Conservation (phyloP, 495 filamentous ascomycete genomes). For the Podospora fimiseda region DNA sequence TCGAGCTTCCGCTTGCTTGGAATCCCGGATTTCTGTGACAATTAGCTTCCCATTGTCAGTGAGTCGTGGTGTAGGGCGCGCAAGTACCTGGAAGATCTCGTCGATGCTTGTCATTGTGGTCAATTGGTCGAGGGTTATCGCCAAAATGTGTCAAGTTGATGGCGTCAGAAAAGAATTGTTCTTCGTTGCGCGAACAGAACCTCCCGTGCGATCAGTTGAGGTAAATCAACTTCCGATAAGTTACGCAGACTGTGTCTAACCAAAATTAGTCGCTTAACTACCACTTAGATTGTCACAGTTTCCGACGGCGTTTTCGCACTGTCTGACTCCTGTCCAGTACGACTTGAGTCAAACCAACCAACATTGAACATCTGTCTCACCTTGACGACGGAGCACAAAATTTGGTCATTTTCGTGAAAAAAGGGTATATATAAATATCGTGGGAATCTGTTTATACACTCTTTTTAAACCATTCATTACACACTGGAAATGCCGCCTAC, state of each 20-base stretch:
- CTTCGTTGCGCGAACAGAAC: neutral
- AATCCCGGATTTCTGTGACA: slow-evolving; percentile 45
- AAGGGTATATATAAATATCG: too few species aligned
- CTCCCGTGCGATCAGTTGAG: neutral
- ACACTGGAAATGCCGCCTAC: slow-evolving; percentile 45
- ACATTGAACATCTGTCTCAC: neutral
- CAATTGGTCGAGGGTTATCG: slow-evolving; percentile 5
- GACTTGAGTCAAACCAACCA: neutral
- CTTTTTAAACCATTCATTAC: too few species aligned
- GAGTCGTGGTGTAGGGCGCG: neutral
- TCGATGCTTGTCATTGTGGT: slow-evolving; percentile 66
- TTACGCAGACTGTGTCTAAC: neutral
- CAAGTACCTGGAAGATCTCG: slow-evolving; percentile 72
- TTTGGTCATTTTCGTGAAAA: neutral
- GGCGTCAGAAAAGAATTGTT: neutral
- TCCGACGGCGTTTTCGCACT: too few species aligned
- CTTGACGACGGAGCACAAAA: neutral
- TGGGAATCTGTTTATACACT: too few species aligned
- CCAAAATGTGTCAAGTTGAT: neutral
- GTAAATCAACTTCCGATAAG: neutral
- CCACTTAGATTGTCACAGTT: too few species aligned
- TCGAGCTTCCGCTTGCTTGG: slow-evolving; percentile 73
- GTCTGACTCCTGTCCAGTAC: neutral
- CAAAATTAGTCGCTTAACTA: too few species aligned
- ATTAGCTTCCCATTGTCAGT: neutral